Percentiles rank a stretch among this genome's conserved stretches.
Conservation (phyloP, 805 yeast genomes). For the Pichia exigua region DNA sequence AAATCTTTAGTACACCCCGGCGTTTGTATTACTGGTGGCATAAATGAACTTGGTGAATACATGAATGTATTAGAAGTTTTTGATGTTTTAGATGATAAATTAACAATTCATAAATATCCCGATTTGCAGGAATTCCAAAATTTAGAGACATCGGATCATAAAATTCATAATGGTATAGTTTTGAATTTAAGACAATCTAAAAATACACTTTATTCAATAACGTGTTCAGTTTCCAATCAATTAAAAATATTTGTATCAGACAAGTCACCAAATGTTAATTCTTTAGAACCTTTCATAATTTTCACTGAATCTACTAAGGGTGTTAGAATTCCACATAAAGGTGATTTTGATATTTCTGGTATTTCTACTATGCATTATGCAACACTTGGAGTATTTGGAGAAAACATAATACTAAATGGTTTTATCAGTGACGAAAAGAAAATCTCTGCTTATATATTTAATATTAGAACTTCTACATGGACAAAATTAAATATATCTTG, state of each 20-base stretch:
- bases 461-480: slow-evolving; percentile 55
- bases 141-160: background rate
- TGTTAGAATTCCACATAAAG: slow-evolving; percentile 3
- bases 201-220: background rate
- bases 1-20: slow-evolving; percentile 37
- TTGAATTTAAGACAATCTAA: background rate
- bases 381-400: slow-evolving; percentile 58
- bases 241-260: background rate
- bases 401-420: slow-evolving; percentile 56
- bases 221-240: background rate
- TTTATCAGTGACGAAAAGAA: slow-evolving; percentile 40
- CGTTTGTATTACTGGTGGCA: slow-evolving; percentile 47
- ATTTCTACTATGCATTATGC: slow-evolving; percentile 32
- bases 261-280: slow-evolving; percentile 3
- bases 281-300: slow-evolving; percentile 20
- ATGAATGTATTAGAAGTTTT: slow-evolving; percentile 32
- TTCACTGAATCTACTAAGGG: slow-evolving; percentile 12
- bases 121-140: background rate
- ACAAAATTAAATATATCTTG: slow-evolving; percentile 49
- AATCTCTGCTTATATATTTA: slow-evolving; percentile 42
- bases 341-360: background rate
- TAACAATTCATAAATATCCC: background rate
- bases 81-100: slow-evolving; percentile 31
- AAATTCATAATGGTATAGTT: background rate
- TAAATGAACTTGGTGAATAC: slow-evolving; percentile 29